Percentiles rank a stretch among this genome's conserved stretches.
Evolutionary conservation across 2,329 filamentous ascomycete species (phyloP).

Genomic region (Arthroderma sp.): DNA sequence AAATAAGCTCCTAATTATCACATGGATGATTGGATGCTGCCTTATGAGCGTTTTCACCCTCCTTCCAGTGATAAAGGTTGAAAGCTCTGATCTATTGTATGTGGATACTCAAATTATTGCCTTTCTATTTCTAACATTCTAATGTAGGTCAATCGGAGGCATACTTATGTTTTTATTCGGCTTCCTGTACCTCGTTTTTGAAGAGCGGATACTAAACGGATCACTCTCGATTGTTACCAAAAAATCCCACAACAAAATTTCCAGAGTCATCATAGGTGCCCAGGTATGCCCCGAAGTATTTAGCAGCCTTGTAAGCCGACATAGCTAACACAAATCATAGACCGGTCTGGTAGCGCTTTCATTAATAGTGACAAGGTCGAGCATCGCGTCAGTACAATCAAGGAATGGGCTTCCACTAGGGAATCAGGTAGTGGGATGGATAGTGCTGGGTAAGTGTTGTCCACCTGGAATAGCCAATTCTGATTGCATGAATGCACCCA

Average conservation of each 20-base stretch:
- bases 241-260: constrained; percentile 18
- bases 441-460: constrained; percentile 50
- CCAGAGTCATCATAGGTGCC: constrained; percentile 33
- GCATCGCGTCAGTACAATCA: constrained; percentile 69
- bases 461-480: not conserved
- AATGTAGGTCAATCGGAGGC: constrained; percentile 56
- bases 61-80: constrained; percentile 72
- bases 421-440: constrained; percentile 78
- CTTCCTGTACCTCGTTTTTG: constrained; percentile 64
- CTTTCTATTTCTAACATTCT: constrained; percentile 10
- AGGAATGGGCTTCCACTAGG: constrained; percentile 74
- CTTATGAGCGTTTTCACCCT: constrained; percentile 86
- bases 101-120: constrained; percentile 16
- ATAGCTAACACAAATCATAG: constrained; percentile 23
- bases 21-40: constrained; percentile 65
- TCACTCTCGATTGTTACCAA: constrained; percentile 16
- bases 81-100: constrained; percentile 63
- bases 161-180: constrained; percentile 64
- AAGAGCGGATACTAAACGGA: constrained; percentile 46
- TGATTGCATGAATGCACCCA: not conserved
- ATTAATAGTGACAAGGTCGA: constrained; percentile 77
- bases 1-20: constrained; percentile 50
- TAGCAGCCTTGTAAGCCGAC: not conserved
- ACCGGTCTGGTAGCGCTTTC: constrained; percentile 67
- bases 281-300: constrained; percentile 22